phyloP scores from a whole-genome alignment of 441 rosid genomes.

The Eruca vesicaria region DNA sequence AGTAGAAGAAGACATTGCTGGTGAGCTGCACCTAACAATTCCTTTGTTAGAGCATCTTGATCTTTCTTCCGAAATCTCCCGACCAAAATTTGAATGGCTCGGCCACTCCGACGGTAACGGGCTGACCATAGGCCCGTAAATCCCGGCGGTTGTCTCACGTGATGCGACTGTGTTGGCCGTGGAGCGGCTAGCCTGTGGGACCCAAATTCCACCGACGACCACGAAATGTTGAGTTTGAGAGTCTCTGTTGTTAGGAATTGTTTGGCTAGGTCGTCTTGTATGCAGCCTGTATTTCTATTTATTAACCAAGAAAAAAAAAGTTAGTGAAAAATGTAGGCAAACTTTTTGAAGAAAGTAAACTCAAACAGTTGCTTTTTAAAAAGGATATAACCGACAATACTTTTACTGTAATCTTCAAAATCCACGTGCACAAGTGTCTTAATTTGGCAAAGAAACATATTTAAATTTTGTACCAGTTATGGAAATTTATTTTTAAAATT shows the following conservation, averaged over 20 bases:
- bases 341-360: not conserved
- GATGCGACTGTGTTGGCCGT: conserved; percentile 34
- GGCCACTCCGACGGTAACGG: conserved; percentile 36
- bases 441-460: conserved; percentile 7
- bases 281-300: conserved; percentile 85
- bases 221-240: conserved; percentile 73
- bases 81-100: conserved; percentile 34
- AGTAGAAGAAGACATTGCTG: conserved; percentile 71
- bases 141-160: conserved; percentile 35
- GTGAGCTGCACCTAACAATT: conserved; percentile 47
- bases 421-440: conserved; percentile 7
- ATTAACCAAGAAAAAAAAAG: not conserved
- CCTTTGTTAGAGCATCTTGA: conserved; percentile 48
- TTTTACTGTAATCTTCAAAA: conserved; percentile 18
- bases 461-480: not conserved
- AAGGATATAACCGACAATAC: not conserved
- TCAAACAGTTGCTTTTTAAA: not conserved
- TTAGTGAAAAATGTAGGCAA: not conserved
- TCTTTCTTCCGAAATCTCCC: conserved; percentile 33
- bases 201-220: conserved; percentile 89
- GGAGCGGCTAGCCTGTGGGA: conserved; percentile 56
- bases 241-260: conserved; percentile 45
- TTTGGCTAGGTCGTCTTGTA: conserved; percentile 63
- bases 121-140: conserved; percentile 55
- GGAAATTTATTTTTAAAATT: not conserved